phyloP scores from a whole-genome alignment of 768 basidiomycete genomes.

The Tephrocybe sp. region DNA sequence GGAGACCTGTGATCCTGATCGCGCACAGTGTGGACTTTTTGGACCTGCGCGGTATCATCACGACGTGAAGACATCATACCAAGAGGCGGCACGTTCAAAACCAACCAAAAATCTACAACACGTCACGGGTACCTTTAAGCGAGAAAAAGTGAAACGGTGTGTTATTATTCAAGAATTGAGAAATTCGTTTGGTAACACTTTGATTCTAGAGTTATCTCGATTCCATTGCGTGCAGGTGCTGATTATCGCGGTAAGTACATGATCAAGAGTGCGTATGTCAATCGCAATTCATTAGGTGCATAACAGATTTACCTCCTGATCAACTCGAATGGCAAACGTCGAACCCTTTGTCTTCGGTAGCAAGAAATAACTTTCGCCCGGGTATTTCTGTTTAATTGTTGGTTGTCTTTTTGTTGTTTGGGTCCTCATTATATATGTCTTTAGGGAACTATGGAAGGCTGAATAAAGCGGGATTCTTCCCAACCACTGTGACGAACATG shows the following conservation, averaged over 20 bases:
- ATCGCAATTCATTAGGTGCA: no score
- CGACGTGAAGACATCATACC: slow-evolving; percentile 40
- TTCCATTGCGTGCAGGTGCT: slow-evolving; percentile 56
- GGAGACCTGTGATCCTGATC: slow-evolving; percentile 32
- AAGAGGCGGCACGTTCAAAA: slow-evolving; percentile 43
- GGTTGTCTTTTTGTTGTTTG: no score
- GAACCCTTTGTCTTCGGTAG: slow-evolving; percentile 59
- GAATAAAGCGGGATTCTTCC: slow-evolving; percentile 53
- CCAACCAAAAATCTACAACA: slow-evolving; percentile 60
- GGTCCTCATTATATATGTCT: not conserved
- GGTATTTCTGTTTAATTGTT: no score
- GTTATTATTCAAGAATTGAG: not conserved
- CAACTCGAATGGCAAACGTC: slow-evolving; percentile 58
- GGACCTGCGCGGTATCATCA: slow-evolving; percentile 31
- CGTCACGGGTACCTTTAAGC: slow-evolving; percentile 52
- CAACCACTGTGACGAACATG: slow-evolving; percentile 76
- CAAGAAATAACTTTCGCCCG: slow-evolving; percentile 45
- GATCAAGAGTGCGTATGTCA: not conserved
- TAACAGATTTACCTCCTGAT: slow-evolving; percentile 39
- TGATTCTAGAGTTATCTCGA: slow-evolving; percentile 49
- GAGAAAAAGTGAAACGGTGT: slow-evolving; percentile 57
- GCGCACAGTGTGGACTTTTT: slow-evolving; percentile 34
- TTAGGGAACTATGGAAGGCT: slow-evolving; percentile 56
- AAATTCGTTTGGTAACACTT: not conserved
- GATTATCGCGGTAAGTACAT: slow-evolving; percentile 56